Base-by-base conservation (phyloP, 2,329 filamentous ascomycete genomes). In the Akanthomyces lecanii region DNA sequence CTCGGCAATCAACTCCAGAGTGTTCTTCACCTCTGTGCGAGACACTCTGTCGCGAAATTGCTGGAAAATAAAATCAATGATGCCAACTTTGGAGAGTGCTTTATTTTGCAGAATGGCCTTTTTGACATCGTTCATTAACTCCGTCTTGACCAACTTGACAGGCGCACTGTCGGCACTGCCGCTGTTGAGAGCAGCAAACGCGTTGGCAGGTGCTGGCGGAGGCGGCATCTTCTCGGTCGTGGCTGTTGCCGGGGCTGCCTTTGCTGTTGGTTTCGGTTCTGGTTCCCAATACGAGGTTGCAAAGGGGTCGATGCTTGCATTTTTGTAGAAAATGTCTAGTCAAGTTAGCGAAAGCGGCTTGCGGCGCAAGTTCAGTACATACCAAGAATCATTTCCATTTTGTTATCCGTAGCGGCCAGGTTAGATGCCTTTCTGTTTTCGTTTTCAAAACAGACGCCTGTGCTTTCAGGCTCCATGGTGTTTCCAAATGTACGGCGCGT, bases 401-500 rank as follows among this genome's bases (percentile, higher is more conserved):
- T 85, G 74, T 89, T 91, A 8, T 82, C 79, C 64, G 85, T 76
- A 66, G 84, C 74, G 44, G 82, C 81, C 2, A 79, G 76, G 69
- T 74, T 81, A 67, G 74, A 80, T 70, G 72, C 81, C 66, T 76
- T 74, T 56, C 79, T 77, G 65, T 77, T 72, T 44, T 69, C 73
- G 70, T 89, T 83, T 71, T 96, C 91, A 85, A 92, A 99, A 72
- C 89, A 95, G 11, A 98, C 77, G 0, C 94, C 95, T 4, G 87
- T 91, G 71, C 84, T 90, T 48, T 89, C 79, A 0, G 92, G 91
- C 70, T 93, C 85, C 70, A 96, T 81, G 67, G 91, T 87, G 36
- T 87, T 86, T 79, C 84, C 69, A 84, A 76, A 88, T 75, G 72
- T 84, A 78, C 79, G 84, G 82, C 73, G 80, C 66, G 76, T 79